Conservation (phyloP, 371 early-diverging fungal genomes). For the Apophysomyces sp. region DNA sequence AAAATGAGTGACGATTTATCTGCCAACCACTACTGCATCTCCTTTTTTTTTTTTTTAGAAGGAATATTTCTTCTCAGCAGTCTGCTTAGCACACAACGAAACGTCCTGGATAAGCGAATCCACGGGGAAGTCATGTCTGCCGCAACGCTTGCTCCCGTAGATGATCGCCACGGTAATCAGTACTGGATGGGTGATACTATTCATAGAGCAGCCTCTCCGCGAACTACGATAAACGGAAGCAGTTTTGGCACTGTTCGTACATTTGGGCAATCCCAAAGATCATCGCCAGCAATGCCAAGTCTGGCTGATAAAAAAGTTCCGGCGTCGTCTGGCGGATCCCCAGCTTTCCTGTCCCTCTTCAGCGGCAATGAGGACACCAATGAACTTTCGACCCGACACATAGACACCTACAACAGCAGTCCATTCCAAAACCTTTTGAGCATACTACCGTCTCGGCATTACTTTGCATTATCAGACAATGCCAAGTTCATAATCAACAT, state of each 20-base stretch:
- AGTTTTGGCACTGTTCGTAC: neutral
- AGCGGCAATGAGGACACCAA: neutral
- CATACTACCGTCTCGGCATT: slow-evolving; percentile 6
- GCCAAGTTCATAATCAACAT: slow-evolving; percentile 55
- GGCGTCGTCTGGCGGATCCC: neutral
- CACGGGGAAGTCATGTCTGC: neutral
- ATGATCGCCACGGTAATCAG: neutral
- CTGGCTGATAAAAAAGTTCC: neutral
- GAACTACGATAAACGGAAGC: neutral
- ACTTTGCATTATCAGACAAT: slow-evolving; percentile 28
- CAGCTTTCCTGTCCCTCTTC: neutral
- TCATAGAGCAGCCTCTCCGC: neutral
- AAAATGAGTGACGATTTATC: too few species aligned
- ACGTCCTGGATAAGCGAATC: neutral
- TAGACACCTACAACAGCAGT: slow-evolving; percentile 9
- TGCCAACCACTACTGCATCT: too few species aligned
- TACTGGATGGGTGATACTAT: neutral
- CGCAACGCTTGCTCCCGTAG: neutral
- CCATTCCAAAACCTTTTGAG: slow-evolving; percentile 14
- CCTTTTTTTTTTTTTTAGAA: too few species aligned
- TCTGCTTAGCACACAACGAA: neutral
- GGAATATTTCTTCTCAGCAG: neutral
- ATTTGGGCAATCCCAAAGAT: neutral
- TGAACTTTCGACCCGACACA: slow-evolving; percentile 30
- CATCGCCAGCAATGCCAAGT: neutral